A percentile compares a stretch with the other conserved stretches of the same genome.
phyloP scores from a whole-genome alignment of 371 early-diverging fungal genomes.

The Mucor irregularis region DNA sequence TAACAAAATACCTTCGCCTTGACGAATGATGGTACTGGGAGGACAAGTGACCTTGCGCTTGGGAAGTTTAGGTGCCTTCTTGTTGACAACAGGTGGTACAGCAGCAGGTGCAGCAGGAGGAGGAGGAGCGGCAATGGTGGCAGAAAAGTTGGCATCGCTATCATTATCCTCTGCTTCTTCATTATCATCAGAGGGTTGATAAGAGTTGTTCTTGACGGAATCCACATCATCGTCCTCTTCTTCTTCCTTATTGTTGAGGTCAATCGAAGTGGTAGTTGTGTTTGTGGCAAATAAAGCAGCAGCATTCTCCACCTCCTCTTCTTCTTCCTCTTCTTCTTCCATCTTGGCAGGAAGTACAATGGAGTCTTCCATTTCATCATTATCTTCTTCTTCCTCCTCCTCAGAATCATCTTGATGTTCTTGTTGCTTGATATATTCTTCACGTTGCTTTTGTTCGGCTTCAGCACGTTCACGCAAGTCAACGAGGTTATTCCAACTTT shows the following conservation, averaged over 20 bases:
- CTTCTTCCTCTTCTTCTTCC: constrained; percentile 9
- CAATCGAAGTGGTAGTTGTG: neutral
- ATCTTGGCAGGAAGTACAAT: neutral
- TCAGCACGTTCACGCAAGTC: constrained; percentile 24
- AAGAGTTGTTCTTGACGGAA: neutral
- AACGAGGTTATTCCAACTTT: constrained; percentile 2
- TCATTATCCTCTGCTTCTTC: constrained; percentile 11
- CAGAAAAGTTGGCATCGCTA: constrained; percentile 22
- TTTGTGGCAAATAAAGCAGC: constrained; percentile 3
- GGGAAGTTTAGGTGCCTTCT: neutral
- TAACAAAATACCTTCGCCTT: constrained; percentile 42
- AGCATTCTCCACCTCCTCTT: constrained; percentile 20
- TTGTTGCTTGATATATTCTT: constrained; percentile 11
- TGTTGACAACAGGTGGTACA: neutral
- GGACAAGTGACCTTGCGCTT: constrained; percentile 22
- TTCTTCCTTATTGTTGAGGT: neutral
- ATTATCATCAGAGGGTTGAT: neutral
- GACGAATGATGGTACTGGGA: constrained; percentile 35
- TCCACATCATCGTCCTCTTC: neutral
- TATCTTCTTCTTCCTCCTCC: constrained; percentile 2
- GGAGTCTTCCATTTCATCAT: constrained; percentile 20
- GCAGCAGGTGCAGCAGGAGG: neutral
- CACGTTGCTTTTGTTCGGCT: constrained; percentile 16
- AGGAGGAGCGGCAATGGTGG: neutral
- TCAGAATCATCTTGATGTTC: neutral